Percentiles rank a stretch among this genome's conserved stretches.
Evolutionary conservation across 306 rosid genomes (phyloP).

Genomic region (Castanea mollissima): DNA sequence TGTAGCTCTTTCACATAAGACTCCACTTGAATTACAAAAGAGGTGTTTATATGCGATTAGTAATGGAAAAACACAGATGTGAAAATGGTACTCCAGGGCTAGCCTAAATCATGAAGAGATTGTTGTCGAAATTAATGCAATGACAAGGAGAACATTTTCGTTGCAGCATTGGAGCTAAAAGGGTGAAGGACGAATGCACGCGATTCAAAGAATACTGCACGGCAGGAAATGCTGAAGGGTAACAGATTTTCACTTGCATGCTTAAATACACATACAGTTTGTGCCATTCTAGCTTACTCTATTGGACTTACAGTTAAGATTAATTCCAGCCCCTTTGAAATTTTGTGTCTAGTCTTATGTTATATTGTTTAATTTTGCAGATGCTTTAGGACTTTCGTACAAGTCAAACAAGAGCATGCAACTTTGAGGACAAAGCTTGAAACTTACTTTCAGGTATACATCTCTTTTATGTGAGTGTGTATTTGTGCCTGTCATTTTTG

Average conservation of each 20-base stretch:
- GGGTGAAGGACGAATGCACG: constrained; percentile 60
- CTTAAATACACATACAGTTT: neutral
- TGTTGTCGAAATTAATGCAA: neutral
- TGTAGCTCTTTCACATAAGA: neutral
- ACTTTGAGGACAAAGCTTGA: constrained; percentile 60
- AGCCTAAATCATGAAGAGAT: neutral
- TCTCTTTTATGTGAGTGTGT: neutral
- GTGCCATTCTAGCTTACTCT: too few relatives aligned
- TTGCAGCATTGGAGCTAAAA: constrained; percentile 76
- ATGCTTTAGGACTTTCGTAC: constrained; percentile 62
- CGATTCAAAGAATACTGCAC: constrained; percentile 57
- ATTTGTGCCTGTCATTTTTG: neutral
- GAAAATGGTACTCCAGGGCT: too few relatives aligned
- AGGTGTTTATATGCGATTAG: neutral
- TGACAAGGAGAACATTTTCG: neutral
- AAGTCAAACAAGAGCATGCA: constrained; percentile 58
- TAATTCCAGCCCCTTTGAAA: too few relatives aligned
- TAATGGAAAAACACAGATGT: neutral
- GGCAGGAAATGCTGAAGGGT: constrained; percentile 69
- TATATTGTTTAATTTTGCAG: constrained; percentile 28
- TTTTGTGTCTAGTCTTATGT: too few relatives aligned
- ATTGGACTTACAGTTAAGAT: too few relatives aligned
- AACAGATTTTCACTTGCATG: neutral
- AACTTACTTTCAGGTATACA: constrained; percentile 58
- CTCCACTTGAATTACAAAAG: neutral